Conservation (phyloP, 768 basidiomycete species). For the Exsudoporus frostii region DNA sequence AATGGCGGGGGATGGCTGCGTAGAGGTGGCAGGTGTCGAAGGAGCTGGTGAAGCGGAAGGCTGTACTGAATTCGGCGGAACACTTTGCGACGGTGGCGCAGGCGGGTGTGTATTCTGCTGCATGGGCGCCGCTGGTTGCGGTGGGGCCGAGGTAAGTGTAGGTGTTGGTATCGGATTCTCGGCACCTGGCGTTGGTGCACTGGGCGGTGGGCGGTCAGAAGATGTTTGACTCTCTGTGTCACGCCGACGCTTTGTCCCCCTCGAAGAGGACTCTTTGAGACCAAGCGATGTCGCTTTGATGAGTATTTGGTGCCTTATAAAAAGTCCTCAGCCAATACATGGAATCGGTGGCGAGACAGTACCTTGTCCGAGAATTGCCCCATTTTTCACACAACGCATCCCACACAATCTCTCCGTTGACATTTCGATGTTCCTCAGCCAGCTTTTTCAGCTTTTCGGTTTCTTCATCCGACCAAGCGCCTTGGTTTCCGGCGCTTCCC, state of each 20-base stretch:
- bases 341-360: constrained; percentile 11
- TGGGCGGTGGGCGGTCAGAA: constrained; percentile 23
- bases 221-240: constrained; percentile 36
- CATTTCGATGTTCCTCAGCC: constrained; percentile 61
- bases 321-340: constrained; percentile 4
- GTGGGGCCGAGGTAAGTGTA: constrained; percentile 25
- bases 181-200: constrained; percentile 18
- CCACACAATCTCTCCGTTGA: constrained; percentile 61
- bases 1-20: constrained; percentile 36
- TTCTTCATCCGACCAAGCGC: constrained; percentile 79
- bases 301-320: constrained; percentile 70
- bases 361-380: constrained; percentile 75
- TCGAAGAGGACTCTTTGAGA: constrained; percentile 69
- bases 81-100: constrained; percentile 31
- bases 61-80: constrained; percentile 23
- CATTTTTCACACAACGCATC: constrained; percentile 73
- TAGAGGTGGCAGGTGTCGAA: constrained; percentile 30
- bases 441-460: constrained; percentile 63
- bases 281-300: constrained; percentile 78
- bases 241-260: constrained; percentile 60
- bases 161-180: constrained; percentile 19
- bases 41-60: constrained; percentile 34
- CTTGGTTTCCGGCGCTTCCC: constrained; percentile 51
- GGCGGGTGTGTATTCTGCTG: constrained; percentile 29
- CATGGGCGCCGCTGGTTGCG: constrained; percentile 16